phyloP scores from a whole-genome alignment of 1,284 basidiomycete genomes.

The Ceratobasidium sp. region DNA sequence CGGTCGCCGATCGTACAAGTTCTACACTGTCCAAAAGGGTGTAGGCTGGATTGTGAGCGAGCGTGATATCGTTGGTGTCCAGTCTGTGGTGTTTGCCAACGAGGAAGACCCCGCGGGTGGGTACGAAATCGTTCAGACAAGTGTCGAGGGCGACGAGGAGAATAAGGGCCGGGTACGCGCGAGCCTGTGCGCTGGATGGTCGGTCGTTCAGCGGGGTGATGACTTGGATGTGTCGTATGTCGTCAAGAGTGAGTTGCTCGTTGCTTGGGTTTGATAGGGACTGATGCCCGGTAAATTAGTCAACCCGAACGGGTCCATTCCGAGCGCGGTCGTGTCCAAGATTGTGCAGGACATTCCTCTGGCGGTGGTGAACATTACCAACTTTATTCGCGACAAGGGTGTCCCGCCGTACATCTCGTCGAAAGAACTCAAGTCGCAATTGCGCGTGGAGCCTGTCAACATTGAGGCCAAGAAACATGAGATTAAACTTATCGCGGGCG shows the following conservation, averaged over 20 bases:
- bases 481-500: constrained; percentile 19
- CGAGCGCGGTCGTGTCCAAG: constrained; percentile 32
- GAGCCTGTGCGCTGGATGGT: constrained; percentile 42
- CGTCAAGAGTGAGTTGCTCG: constrained; percentile 41
- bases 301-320: constrained; percentile 42
- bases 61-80: constrained; percentile 42
- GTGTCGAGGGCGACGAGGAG: constrained; percentile 39
- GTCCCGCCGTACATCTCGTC: constrained; percentile 39
- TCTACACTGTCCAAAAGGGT: constrained; percentile 42
- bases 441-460: constrained; percentile 23
- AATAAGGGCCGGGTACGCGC: constrained; percentile 40
- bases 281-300: constrained; percentile 18
- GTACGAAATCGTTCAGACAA: constrained; percentile 41
- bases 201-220: constrained; percentile 36
- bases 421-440: constrained; percentile 13
- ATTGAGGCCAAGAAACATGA: constrained; percentile 11
- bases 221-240: constrained; percentile 42
- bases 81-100: constrained; percentile 12
- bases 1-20: constrained; percentile 26
- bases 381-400: constrained; percentile 38
- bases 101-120: constrained; percentile 34
- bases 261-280: background rate
- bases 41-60: constrained; percentile 38
- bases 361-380: constrained; percentile 37
- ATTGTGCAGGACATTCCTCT: constrained; percentile 40